Evolutionary conservation across 306 rosid genomes (phyloP), one percentile per base, ranked within the genome.

Genomic region (Mucuna pruriens): DNA sequence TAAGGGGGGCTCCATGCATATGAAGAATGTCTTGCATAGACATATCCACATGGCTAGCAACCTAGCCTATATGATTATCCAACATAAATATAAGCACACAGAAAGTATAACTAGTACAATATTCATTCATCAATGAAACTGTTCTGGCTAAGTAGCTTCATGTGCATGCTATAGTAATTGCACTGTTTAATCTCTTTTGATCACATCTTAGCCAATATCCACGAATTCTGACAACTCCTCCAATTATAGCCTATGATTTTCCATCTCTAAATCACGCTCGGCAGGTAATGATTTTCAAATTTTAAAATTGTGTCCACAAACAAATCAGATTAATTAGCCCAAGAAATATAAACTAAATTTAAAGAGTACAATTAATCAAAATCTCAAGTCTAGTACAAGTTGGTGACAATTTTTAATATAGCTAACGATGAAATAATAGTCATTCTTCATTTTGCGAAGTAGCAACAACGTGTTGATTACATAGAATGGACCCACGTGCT

Each of bases 21-120:
- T 55, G 64, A 55, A 69, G 71, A 79, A 81, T 76, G 87, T 84
- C 66, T 7, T 48, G 61, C 45, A 57, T 67, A 77, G 82, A 75
- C 84, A 71, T 51, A 74, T 67, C 73, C 87, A 78, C 90, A 85
- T 85, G 90, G 79, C 80, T 58, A 57, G 46, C 85, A 80, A 77
- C 80, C 64, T 78, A 80, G 66, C 68, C 74, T 70, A 55, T 57
- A 25, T 77, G 36, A 80, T 71, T 75, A 55, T 62, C 45, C 29
- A 26, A 42, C 71, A 70, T 62, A 68, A 71, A 75, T 79, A 62
- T 51, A 68, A 36, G 54, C 67, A 70, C 69, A 34, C 34, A 51
- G 44, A 80, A 36, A 45, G 80, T 73, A 85, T 68, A 80, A 76
- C 61, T 31, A 71, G 42, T 58, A 60, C 66, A 45, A 29, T 3